Percentiles rank a stretch among this genome's conserved stretches.
phyloP scores from a whole-genome alignment of 1,139 yeast genomes.

The Nematodospora anomalae region DNA sequence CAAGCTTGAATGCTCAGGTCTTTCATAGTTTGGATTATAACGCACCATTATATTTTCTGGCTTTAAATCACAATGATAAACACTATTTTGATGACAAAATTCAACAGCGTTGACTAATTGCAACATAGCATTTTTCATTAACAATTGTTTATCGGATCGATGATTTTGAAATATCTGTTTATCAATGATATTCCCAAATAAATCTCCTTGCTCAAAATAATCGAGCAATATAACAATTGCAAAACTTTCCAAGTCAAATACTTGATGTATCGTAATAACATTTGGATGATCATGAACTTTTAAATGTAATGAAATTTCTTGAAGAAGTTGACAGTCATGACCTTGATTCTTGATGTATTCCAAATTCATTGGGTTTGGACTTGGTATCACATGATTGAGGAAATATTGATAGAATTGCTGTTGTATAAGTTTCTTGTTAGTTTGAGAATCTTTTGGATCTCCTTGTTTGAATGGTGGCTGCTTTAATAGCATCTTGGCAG shows the following conservation, averaged over 20 bases:
- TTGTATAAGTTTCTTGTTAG: constrained; percentile 35
- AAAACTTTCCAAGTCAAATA: constrained; percentile 56
- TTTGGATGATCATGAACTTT: constrained; percentile 77
- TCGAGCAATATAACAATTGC: constrained; percentile 72
- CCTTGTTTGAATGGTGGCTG: constrained; percentile 25
- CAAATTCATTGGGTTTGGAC: constrained; percentile 35
- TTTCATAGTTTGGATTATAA: constrained; percentile 30
- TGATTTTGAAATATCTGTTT: constrained; percentile 52
- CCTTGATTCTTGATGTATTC: constrained; percentile 46
- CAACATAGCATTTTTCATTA: constrained; percentile 70
- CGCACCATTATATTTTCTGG: constrained; percentile 81
- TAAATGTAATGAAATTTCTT: constrained; percentile 73
- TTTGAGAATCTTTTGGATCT: constrained; percentile 25
- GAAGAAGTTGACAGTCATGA: constrained; percentile 46
- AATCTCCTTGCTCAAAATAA: constrained; percentile 77
- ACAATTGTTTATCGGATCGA: constrained; percentile 27
- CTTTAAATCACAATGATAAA: constrained; percentile 87
- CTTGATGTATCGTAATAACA: constrained; percentile 71
- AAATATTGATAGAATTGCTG: constrained; percentile 32
- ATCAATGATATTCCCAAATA: constrained; percentile 78
- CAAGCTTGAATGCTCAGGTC: constrained; percentile 19
- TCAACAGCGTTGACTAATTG: constrained; percentile 74
- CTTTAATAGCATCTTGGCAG: constrained; percentile 73
- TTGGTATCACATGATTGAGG: constrained; percentile 17
- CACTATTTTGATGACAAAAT: constrained; percentile 63